These are phyloP conservation scores for Crithidia bombi DNA, from an alignment of 208 protist genomes.

Conservation along the genomic window DNA sequence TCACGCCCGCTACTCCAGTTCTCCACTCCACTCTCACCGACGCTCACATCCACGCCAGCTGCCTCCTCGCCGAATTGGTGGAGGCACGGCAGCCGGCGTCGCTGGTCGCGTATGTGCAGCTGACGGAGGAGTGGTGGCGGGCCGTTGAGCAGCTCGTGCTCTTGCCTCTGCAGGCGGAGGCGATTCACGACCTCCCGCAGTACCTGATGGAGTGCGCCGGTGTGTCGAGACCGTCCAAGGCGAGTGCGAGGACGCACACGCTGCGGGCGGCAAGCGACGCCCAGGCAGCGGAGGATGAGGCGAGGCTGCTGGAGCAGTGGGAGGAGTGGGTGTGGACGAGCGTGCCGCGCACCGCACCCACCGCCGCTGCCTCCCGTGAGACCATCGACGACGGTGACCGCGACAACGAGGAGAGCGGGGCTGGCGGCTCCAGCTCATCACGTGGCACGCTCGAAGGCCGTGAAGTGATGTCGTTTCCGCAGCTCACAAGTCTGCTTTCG, in stretches of 20 bases:
- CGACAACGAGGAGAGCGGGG: neutral
- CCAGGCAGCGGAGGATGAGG: neutral
- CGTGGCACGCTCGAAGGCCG: neutral
- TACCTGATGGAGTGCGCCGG: constrained; percentile 18
- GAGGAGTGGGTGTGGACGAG: constrained; percentile 36
- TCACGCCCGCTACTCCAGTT: constrained; percentile 4
- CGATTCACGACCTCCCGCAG: constrained; percentile 24
- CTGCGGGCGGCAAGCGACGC: neutral
- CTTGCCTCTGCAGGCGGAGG: constrained; percentile 14
- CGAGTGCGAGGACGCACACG: too few species aligned
- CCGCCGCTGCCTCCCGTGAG: constrained; percentile 2
- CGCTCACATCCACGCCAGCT: constrained; percentile 27
- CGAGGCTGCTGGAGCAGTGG: constrained; percentile 22
- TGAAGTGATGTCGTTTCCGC: constrained; percentile 48
- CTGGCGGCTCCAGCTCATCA: neutral
- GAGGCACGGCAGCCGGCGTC: constrained; percentile 1
- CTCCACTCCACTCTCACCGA: constrained; percentile 24
- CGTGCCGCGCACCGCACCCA: constrained; percentile 15
- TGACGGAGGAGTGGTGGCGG: constrained; percentile 25
- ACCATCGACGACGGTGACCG: neutral
- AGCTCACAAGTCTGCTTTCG: constrained; percentile 54
- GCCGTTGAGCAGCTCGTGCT: constrained; percentile 20
- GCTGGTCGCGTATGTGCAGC: constrained; percentile 4
- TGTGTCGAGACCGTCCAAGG: neutral
- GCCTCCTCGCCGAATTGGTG: constrained; percentile 13